These are phyloP conservation scores for Emergomyces africanus DNA, from an alignment of 2,329 filamentous ascomycete genomes.

Conservation along the genomic window DNA sequence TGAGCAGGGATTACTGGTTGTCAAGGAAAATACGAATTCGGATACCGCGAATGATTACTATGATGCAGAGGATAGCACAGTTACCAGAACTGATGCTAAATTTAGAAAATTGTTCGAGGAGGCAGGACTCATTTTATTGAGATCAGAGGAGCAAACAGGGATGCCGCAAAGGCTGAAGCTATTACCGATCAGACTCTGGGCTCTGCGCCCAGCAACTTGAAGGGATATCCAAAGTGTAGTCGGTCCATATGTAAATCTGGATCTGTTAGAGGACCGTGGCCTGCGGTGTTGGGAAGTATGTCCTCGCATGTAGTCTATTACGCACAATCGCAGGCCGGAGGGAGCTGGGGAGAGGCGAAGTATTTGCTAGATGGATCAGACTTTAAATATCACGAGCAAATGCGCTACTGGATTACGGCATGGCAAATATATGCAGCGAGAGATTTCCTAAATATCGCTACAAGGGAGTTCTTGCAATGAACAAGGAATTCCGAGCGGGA, in stretches of 20 bases:
- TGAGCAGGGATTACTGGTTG: conserved; percentile 42
- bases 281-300: too few species aligned
- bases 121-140: conserved; percentile 56
- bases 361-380: neutral
- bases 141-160: conserved; percentile 58
- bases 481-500: neutral
- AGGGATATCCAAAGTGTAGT: neutral
- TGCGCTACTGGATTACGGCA: neutral
- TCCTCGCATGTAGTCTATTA: neutral
- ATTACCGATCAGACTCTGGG: conserved; percentile 67
- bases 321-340: neutral
- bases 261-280: too few species aligned
- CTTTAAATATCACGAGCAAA: neutral
- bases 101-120: conserved; percentile 56
- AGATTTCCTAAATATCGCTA: neutral
- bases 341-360: neutral
- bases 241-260: neutral
- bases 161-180: conserved; percentile 50
- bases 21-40: conserved; percentile 69
- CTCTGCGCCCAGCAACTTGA: conserved; percentile 38
- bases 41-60: conserved; percentile 51
- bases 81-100: conserved; percentile 63
- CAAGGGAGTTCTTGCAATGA: neutral
- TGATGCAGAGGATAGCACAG: conserved; percentile 61
- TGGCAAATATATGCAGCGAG: neutral